Evolutionary conservation across 1,284 basidiomycete genomes (phyloP).

Genomic region (Fereydounia khargensis): DNA sequence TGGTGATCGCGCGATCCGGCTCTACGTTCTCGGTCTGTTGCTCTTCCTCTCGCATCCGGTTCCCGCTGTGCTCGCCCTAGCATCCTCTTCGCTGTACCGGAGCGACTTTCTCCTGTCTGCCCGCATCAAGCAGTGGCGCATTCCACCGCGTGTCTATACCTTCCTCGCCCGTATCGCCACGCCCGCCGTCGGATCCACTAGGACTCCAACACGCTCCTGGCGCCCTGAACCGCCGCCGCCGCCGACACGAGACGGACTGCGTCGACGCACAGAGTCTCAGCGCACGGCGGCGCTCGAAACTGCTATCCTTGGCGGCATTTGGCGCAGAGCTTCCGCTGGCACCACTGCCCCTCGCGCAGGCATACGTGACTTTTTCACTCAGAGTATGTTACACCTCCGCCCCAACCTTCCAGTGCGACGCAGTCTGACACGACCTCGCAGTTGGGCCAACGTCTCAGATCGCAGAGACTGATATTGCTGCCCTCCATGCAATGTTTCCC

Average conservation of each 20-base stretch:
- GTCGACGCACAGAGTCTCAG: background rate
- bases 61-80: conserved; percentile 1
- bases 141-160: conserved; percentile 8
- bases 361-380: background rate
- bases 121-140: conserved; percentile 6
- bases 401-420: background rate
- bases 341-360: background rate
- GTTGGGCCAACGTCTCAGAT: too few relatives aligned
- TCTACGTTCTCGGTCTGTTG: conserved; percentile 3
- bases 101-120: background rate
- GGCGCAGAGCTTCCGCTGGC: too few relatives aligned
- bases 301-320: too few relatives aligned
- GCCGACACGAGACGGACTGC: background rate
- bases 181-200: conserved; percentile 9
- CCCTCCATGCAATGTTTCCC: background rate
- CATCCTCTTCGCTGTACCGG: conserved; percentile 13
- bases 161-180: conserved; percentile 1
- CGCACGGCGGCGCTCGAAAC: background rate
- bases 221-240: conserved; percentile 10
- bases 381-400: background rate
- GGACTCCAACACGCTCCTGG: conserved; percentile 12
- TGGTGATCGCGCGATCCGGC: conserved; percentile 11
- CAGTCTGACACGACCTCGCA: too few relatives aligned
- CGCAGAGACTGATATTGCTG: background rate
- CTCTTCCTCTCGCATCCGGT: conserved; percentile 11